Conservation (phyloP, 768 basidiomycete species). For the Pulveroboletus ravenelii region DNA sequence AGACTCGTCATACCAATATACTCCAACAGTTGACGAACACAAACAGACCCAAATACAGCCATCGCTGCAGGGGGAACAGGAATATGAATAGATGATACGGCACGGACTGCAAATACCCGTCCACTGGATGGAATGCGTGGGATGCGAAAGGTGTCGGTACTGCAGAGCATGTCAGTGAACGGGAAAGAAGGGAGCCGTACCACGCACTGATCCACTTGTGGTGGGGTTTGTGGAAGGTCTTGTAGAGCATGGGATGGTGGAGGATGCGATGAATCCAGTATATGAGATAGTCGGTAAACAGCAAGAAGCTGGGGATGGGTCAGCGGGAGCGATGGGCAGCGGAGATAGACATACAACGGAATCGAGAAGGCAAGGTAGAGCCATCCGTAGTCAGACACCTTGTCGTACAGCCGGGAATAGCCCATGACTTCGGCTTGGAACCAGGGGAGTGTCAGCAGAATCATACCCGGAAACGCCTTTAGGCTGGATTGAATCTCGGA, state of each 20-base stretch:
- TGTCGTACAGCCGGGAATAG: slow-evolving; percentile 72
- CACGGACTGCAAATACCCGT: slow-evolving; percentile 90
- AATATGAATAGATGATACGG: slow-evolving; percentile 93
- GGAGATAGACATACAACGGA: slow-evolving; percentile 49
- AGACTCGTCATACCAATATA: slow-evolving; percentile 61
- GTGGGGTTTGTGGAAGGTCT: slow-evolving; percentile 92
- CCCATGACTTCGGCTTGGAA: slow-evolving; percentile 92
- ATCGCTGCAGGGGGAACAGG: slow-evolving; percentile 86
- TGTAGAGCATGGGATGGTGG: slow-evolving; percentile 85
- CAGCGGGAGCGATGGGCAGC: not conserved
- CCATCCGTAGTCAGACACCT: slow-evolving; percentile 77
- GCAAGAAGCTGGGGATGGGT: slow-evolving; percentile 50
- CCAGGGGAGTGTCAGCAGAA: slow-evolving; percentile 83
- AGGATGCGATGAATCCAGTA: slow-evolving; percentile 96
- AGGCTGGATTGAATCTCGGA: slow-evolving; percentile 75
- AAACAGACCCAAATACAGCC: slow-evolving; percentile 80
- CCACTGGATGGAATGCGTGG: slow-evolving; percentile 95
- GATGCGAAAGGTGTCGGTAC: slow-evolving; percentile 98
- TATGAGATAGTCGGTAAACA: slow-evolving; percentile 89
- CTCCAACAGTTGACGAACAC: slow-evolving; percentile 92
- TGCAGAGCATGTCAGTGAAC: slow-evolving; percentile 31
- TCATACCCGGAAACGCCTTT: slow-evolving; percentile 79
- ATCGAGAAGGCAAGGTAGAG: slow-evolving; percentile 63
- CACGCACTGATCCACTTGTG: slow-evolving; percentile 94
- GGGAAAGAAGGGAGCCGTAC: not conserved